Evolutionary conservation across 2,329 filamentous ascomycete genomes (phyloP).

Genomic region (Calonectria pseudoreteaudii): DNA sequence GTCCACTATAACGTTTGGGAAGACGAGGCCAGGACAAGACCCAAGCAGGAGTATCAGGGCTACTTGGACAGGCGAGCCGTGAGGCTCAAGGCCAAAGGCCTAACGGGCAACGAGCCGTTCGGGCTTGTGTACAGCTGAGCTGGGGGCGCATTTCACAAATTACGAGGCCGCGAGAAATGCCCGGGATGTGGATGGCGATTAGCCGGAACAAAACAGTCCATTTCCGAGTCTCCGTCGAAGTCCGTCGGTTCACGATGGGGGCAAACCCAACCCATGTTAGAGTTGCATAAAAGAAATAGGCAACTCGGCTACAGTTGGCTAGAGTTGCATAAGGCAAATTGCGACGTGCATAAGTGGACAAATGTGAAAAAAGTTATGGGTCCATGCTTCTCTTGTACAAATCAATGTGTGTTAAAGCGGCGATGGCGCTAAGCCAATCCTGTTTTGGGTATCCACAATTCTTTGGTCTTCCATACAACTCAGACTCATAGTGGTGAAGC

Average conservation of each 20-base stretch:
- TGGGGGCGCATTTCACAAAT: neutral
- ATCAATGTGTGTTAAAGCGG: neutral
- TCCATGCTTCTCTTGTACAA: neutral
- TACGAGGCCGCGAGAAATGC: constrained; percentile 9
- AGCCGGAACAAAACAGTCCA: constrained; percentile 20
- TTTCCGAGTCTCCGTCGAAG: constrained; percentile 17
- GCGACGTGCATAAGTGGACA: neutral
- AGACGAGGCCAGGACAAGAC: constrained; percentile 37
- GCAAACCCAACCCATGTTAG: neutral
- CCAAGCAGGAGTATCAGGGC: constrained; percentile 41
- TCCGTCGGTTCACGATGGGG: constrained; percentile 16
- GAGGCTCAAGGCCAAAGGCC: constrained; percentile 33
- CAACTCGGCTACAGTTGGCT: neutral
- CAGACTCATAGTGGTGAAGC: neutral
- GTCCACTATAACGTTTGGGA: constrained; percentile 46
- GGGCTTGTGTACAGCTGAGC: constrained; percentile 22
- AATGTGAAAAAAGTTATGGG: neutral
- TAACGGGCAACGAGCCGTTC: constrained; percentile 38
- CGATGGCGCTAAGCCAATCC: neutral
- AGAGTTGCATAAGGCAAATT: constrained; percentile 1
- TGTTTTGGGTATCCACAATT: neutral
- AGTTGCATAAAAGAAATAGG: constrained; percentile 5
- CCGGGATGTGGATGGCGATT: constrained; percentile 15
- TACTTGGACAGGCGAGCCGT: constrained; percentile 35
- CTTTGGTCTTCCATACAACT: neutral